A percentile compares a stretch with the other conserved stretches of the same genome.
phyloP scores from a whole-genome alignment of 148 eudicot genomes.

The Camellia japonica region DNA sequence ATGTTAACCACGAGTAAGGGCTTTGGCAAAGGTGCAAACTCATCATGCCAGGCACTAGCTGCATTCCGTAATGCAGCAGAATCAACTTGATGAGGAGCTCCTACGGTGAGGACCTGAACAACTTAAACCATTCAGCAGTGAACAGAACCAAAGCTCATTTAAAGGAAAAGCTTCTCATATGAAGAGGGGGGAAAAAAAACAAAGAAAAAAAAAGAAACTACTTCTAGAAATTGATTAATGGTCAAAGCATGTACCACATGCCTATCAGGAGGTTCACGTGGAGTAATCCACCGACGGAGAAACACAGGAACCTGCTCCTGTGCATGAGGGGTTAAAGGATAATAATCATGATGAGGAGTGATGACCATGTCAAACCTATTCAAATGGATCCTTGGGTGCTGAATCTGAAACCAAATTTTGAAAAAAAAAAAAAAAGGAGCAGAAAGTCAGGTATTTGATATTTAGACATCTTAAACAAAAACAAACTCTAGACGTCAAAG shows the following conservation, averaged over 20 bases:
- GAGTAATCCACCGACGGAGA: constrained; percentile 78
- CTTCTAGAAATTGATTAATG: not conserved
- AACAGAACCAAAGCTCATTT: constrained; percentile 1
- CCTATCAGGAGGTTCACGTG: constrained; percentile 74
- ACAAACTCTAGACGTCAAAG: not conserved
- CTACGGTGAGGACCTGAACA: constrained; percentile 78
- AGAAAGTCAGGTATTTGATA: constrained; percentile 9
- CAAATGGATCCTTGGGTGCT: constrained; percentile 81
- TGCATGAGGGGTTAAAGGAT: constrained; percentile 69
- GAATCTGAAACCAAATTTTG: constrained; percentile 54
- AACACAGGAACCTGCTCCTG: constrained; percentile 75
- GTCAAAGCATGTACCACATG: constrained; percentile 63
- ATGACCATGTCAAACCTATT: constrained; percentile 90
- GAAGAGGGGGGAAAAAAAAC: not conserved
- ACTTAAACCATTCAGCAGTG: constrained; percentile 11
- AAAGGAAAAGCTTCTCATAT: not conserved
- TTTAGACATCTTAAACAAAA: not conserved
- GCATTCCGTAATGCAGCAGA: constrained; percentile 69
- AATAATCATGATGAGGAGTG: constrained; percentile 84
- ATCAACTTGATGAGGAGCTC: constrained; percentile 90
- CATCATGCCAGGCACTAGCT: constrained; percentile 86
- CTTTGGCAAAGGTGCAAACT: constrained; percentile 72
- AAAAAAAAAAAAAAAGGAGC: constrained; percentile 21
- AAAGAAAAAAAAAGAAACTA: not conserved
- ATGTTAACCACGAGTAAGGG: constrained; percentile 91